A percentile compares a stretch with the other conserved stretches of the same genome.
phyloP scores from a whole-genome alignment of 208 protist species.

The Acanthamoeba healyi region DNA sequence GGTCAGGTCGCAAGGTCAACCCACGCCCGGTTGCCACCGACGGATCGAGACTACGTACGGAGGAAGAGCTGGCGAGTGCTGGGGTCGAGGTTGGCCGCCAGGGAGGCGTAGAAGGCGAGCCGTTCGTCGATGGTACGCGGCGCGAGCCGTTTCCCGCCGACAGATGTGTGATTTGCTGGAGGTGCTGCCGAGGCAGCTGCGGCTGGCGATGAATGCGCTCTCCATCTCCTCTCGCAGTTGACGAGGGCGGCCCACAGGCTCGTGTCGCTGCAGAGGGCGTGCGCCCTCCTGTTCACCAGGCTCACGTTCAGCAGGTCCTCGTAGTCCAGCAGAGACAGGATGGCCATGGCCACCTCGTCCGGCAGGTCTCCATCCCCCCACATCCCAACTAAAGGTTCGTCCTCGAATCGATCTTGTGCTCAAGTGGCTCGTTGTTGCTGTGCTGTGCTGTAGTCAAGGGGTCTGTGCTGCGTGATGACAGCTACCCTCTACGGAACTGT shows the following conservation, averaged over 20 bases:
- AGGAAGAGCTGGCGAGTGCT: neutral
- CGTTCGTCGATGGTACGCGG: neutral
- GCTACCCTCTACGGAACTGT: too few species aligned
- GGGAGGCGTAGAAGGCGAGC: constrained; percentile 24
- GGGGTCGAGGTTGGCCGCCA: neutral
- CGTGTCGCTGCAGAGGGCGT: constrained; percentile 28
- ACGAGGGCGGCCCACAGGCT: neutral
- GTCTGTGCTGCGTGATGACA: too few species aligned
- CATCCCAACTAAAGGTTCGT: neutral
- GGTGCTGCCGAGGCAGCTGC: too few species aligned
- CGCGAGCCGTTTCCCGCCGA: neutral
- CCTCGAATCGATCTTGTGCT: neutral
- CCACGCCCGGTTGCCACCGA: neutral
- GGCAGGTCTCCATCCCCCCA: constrained; percentile 56
- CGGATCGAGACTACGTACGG: neutral
- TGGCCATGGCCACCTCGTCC: constrained; percentile 36
- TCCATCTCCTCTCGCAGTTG: neutral
- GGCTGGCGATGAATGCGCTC: neutral
- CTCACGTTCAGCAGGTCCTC: constrained; percentile 20
- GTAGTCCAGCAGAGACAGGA: neutral
- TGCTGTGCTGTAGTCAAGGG: too few species aligned
- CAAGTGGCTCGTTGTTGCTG: neutral
- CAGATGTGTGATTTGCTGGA: neutral
- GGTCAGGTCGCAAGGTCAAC: neutral
- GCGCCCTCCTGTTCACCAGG: constrained; percentile 14